These are phyloP conservation scores for Imleria badia DNA, from an alignment of 768 basidiomycete genomes.

Conservation along the genomic window DNA sequence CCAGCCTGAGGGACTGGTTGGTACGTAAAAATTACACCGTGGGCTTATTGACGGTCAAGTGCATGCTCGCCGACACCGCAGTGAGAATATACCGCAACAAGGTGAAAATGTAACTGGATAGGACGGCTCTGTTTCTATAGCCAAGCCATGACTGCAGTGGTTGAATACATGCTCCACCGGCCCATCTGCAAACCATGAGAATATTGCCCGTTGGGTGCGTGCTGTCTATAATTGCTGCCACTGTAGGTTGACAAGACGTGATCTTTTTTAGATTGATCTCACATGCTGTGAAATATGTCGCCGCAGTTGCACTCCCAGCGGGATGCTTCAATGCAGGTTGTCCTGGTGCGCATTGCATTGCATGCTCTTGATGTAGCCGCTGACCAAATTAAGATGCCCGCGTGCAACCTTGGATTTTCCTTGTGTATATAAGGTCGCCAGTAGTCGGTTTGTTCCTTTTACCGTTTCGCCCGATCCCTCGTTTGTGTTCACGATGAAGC, in stretches of 20 bases:
- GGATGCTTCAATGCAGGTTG: not conserved
- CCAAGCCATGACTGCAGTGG: not conserved
- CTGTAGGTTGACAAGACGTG: not conserved
- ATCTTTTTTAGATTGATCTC: too few relatives aligned
- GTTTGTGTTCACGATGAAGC: not conserved
- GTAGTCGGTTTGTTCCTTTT: too few relatives aligned
- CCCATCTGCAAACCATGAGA: too few relatives aligned
- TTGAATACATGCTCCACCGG: not conserved
- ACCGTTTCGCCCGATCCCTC: not conserved
- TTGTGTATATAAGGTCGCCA: conserved; percentile 6
- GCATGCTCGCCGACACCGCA: not conserved
- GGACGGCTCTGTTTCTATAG: not conserved
- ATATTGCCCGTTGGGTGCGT: too few relatives aligned
- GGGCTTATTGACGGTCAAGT: too few relatives aligned
- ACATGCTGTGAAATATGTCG: not conserved
- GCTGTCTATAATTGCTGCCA: not conserved
- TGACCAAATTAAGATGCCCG: not conserved
- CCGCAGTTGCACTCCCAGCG: not conserved
- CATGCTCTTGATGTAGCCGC: too few relatives aligned
- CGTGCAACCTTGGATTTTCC: not conserved
- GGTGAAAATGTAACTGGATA: not conserved
- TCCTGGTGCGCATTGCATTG: not conserved
- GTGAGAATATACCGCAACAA: not conserved
- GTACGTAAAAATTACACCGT: not conserved
- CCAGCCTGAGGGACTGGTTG: not conserved